Evolutionary conservation across 2,329 filamentous ascomycete species (phyloP), one percentile per base, ranked within the genome.

Genomic region (Clarireedia hainanense): DNA sequence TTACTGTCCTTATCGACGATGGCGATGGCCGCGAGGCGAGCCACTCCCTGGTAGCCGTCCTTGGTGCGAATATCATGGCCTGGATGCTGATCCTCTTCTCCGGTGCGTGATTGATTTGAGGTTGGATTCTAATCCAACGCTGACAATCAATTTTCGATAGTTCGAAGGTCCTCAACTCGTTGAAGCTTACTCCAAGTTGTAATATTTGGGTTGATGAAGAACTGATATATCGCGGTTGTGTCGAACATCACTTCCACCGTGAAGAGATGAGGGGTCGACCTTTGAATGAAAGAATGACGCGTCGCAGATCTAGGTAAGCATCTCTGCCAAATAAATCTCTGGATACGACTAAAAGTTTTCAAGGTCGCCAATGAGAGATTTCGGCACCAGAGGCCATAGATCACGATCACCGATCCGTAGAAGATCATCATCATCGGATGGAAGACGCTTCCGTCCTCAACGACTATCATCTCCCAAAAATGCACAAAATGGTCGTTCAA

Each of bases 171-270:
- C 55, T 65, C 14, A 50, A 62, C 10, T 54, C 61, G 4, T 52
- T 65, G 27, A 63, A 64, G 34, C 55, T 36, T n/a, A 58, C 56
- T n/a, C 63, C 61, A 6, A 62, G 57, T 7, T 57, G 55, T 23
- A 58, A 62, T n/a, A 65, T 65, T 14, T 61, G 26, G 27, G 42
- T 64, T 14, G 53, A 64, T 46, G 58, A 55, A 6, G n/a, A 57
- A 17, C 61, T 63, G 23, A 64, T 65, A 12, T 64, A 63, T 46
- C 46, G 48, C 14, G 63, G 63, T n/a, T 53, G 52, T 15, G 20
- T 43, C 14, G 60, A 62, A 47, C 55, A 47, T 34, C 51, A 60
- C 39, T 62, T 63, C n/a, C 39, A 57, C 12, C 52, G 34, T 6
- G 23, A 54, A 6, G 45, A 58, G 10, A 39, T 43, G 10, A 52